Evolutionary conservation across 2,329 filamentous ascomycete genomes (phyloP).

Genomic region (Botryosphaeria dothidea): DNA sequence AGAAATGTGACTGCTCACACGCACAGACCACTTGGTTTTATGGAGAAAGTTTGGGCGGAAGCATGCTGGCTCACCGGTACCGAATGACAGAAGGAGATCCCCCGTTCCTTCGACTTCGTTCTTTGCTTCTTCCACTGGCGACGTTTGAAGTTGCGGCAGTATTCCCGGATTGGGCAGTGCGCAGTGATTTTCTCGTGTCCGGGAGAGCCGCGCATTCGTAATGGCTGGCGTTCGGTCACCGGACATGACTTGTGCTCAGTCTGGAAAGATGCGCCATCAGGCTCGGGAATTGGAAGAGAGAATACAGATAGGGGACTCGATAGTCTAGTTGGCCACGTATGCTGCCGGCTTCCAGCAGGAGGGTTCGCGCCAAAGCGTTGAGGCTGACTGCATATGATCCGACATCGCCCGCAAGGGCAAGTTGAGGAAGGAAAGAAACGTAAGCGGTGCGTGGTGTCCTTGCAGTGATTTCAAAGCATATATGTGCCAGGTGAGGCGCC

Average conservation of each 20-base stretch:
- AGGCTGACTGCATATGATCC: too few species aligned
- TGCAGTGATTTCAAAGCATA: too few species aligned
- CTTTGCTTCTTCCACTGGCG: constrained; percentile 6
- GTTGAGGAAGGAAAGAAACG: too few species aligned
- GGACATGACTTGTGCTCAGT: not conserved
- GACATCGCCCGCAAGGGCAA: too few species aligned
- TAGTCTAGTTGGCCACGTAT: too few species aligned
- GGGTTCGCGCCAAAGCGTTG: too few species aligned
- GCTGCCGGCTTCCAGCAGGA: too few species aligned
- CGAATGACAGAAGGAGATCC: not conserved
- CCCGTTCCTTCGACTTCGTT: not conserved
- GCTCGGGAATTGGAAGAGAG: too few species aligned
- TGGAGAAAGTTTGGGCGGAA: not conserved
- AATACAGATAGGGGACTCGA: too few species aligned
- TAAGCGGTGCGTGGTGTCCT: too few species aligned
- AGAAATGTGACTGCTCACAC: constrained; percentile 12
- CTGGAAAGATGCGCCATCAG: not conserved
- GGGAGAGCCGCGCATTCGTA: not conserved
- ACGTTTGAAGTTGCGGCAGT: constrained; percentile 3
- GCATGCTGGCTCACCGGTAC: not conserved
- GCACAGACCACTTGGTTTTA: not conserved
- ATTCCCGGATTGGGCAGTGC: not conserved
- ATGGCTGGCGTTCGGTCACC: not conserved
- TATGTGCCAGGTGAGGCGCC: too few species aligned
- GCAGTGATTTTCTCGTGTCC: not conserved